Base-by-base conservation (phyloP, 805 yeast species). In the Kazachstania africana region DNA sequence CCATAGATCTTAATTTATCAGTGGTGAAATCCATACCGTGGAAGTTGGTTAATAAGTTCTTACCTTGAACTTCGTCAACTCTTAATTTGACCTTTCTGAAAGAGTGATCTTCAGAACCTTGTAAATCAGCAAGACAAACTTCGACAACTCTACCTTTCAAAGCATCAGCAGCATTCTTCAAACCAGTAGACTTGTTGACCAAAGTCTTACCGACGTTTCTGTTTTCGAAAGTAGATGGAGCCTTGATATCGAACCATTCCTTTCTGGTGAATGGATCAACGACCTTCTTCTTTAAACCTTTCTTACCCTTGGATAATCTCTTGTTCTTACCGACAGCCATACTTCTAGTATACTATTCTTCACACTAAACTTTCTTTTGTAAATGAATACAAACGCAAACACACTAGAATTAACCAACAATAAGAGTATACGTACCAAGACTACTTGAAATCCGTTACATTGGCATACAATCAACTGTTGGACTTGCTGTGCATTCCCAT, bases 181-280 rank as follows among this genome's bases (percentile, higher is more conserved):
- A 75, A 82, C 97, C 96, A 54, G 95, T 82, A 43, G 95, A 81
- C 66, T 83, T 88, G 93, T 87, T 87, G 67, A 88, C 93, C 59
- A 88, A 74, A 56, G 97, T 87, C 77, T 88, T 85, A 68, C 97
- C 97, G 62, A 85, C 96, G 59, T 82, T 82, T 71, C 95, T 85
- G 79, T 82, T 83, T 70, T 85, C 96, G 59, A 87, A 87, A 57
- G 95, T 85, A 57, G 95, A 78, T 62, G 97, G 97, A 50, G 96
- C 97, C 74, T 87, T 85, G 70, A 85, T 82, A 67, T 82, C 93
- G 68, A 73, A 85, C 96, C 97, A 87, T 57, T 87, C 96, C 73
- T 87, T 87, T 70, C 87, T 84, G 78, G 95, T 74, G 88, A 87
- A 88, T 63, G 97, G 96, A 75, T 87, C 97, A 53, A 84, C 94